Evolutionary conservation across 192 early-diverging fungal species (phyloP).

Genomic region (Diversispora eburnea): DNA sequence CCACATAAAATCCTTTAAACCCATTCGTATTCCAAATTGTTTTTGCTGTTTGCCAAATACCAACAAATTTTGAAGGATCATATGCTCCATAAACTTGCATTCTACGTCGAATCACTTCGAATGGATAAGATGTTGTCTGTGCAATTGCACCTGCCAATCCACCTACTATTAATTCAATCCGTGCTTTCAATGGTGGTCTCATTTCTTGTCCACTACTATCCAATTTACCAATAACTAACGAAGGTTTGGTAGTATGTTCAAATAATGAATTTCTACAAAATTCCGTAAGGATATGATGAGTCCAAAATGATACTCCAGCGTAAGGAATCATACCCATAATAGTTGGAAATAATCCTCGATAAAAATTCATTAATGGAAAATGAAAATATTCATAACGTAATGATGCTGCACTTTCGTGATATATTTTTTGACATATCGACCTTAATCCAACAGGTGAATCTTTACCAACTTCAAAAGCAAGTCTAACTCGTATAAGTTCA

Average conservation of each 20-base stretch:
- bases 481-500: slow-evolving; percentile 88
- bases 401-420: slow-evolving; percentile 68
- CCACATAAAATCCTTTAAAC: slow-evolving; percentile 88
- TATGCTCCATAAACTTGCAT: slow-evolving; percentile 77
- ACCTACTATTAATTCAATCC: slow-evolving; percentile 78
- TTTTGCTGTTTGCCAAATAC: slow-evolving; percentile 55
- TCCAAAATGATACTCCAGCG: slow-evolving; percentile 91
- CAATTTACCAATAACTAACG: slow-evolving; percentile 18
- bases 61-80: slow-evolving; percentile 47
- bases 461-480: slow-evolving; percentile 79
- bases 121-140: slow-evolving; percentile 86
- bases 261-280: slow-evolving; percentile 50
- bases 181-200: slow-evolving; percentile 58
- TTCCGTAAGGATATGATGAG: slow-evolving; percentile 72
- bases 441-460: slow-evolving; percentile 16
- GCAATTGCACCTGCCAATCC: slow-evolving; percentile 80
- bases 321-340: slow-evolving; percentile 94
- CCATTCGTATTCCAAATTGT: slow-evolving; percentile 67
- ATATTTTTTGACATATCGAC: slow-evolving; percentile 57
- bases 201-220: slow-evolving; percentile 42
- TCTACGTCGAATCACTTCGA: slow-evolving; percentile 84
- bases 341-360: slow-evolving; percentile 87
- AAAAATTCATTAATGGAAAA: slow-evolving; percentile 75
- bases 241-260: slow-evolving; percentile 32
- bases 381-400: slow-evolving; percentile 37